These are phyloP conservation scores for Yueomyces sp. DNA, from an alignment of 1,139 yeast genomes.

Conservation along the genomic window DNA sequence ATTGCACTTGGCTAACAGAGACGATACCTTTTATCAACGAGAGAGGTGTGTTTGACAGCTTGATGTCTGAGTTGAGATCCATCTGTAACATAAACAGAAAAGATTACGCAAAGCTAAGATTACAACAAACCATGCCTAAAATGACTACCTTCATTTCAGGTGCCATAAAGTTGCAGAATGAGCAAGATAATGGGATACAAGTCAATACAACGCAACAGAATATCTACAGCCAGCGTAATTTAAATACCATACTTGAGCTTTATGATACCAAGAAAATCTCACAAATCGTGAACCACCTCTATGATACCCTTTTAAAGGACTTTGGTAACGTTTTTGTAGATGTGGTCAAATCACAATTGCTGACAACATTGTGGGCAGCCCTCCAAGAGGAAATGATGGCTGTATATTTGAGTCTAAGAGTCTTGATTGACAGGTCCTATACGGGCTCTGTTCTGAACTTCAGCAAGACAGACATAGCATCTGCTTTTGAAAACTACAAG, in stretches of 20 bases:
- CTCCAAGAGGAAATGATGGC: slow-evolving; percentile 38
- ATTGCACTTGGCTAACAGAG: slow-evolving; percentile 46
- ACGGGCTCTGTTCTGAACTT: slow-evolving; percentile 29
- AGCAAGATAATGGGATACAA: slow-evolving; percentile 22
- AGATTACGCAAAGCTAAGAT: slow-evolving; percentile 36
- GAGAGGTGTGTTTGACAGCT: slow-evolving; percentile 10
- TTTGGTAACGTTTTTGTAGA: slow-evolving; percentile 32
- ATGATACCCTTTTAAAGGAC: slow-evolving; percentile 46
- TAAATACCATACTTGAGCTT: slow-evolving; percentile 43
- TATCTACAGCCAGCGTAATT: slow-evolving; percentile 46
- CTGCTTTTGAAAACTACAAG: slow-evolving; percentile 28
- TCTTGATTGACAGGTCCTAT: slow-evolving; percentile 32
- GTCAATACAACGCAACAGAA: slow-evolving; percentile 48
- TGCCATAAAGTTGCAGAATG: slow-evolving; percentile 40
- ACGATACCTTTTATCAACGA: slow-evolving; percentile 20
- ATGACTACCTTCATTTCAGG: slow-evolving; percentile 54
- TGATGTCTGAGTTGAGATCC: slow-evolving; percentile 25
- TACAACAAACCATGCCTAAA: slow-evolving; percentile 52
- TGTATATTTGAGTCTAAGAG: slow-evolving; percentile 28
- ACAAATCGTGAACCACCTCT: slow-evolving; percentile 42
- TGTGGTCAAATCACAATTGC: slow-evolving; percentile 17
- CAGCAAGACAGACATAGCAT: slow-evolving; percentile 31
- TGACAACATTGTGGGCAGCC: slow-evolving; percentile 38
- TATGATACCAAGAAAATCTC: slow-evolving; percentile 50
- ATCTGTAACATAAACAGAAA: slow-evolving; percentile 32